Conservation (phyloP, 2,329 filamentous ascomycete species). For the Gnomoniopsis sp. region DNA sequence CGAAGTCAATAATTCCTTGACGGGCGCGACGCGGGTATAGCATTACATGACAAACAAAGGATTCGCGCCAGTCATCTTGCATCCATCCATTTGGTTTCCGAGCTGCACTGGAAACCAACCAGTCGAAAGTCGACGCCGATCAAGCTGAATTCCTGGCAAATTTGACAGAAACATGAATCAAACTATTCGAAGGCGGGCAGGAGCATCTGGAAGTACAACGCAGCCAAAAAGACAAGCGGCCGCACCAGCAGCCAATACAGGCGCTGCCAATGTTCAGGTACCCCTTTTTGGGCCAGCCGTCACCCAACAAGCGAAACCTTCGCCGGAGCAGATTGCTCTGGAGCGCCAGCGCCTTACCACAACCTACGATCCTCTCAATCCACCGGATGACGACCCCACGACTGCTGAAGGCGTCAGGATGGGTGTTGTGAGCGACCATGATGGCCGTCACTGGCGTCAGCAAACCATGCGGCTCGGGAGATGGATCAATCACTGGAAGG, state of each 20-base stretch:
- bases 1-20: too few species aligned
- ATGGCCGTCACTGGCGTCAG: constrained; percentile 12
- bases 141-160: background rate
- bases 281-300: background rate
- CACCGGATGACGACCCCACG: constrained; percentile 1
- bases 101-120: background rate
- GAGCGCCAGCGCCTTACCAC: background rate
- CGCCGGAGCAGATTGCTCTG: background rate
- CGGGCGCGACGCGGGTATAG: background rate
- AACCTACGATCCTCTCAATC: constrained; percentile 4
- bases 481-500: background rate
- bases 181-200: too few species aligned
- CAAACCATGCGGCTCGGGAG: constrained; percentile 13
- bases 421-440: constrained; percentile 5
- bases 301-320: background rate
- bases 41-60: background rate
- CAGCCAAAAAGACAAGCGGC: too few species aligned
- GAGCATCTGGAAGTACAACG: too few species aligned
- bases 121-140: background rate
- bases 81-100: background rate
- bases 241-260: too few species aligned
- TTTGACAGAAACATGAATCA: background rate
- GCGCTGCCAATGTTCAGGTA: background rate
- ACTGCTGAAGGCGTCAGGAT: constrained; percentile 10
- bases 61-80: background rate